Base-by-base conservation (phyloP, 2,329 filamentous ascomycete genomes). In the Orbilia oligospora region DNA sequence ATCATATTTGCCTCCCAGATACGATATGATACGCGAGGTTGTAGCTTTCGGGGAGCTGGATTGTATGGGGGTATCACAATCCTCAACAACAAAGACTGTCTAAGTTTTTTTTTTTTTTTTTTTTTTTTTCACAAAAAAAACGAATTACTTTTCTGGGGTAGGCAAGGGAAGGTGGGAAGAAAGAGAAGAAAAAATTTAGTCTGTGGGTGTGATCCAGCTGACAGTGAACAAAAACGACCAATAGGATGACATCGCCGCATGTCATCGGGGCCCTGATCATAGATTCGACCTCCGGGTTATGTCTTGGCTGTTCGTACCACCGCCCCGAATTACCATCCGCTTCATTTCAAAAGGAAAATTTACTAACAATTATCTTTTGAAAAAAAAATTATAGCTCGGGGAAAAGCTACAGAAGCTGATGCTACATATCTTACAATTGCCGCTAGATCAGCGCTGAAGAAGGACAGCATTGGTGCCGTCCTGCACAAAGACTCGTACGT, bases 191-290 rank as follows among this genome's bases (percentile, higher is more conserved):
- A 33, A 53, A 53, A 53, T 9, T n/a, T 33, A 55, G 49, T 64
- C 46, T 20, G 58, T 67, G 64, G 24, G 63, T 63, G 55, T 38
- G 63, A 38, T 48, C 44, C 38, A 41, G 53, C 75, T 78, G 64
- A 78, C 75, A 14, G 41, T 18, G 27, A 20, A 51, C 10, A 14
- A 51, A 38, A 27, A 66, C 33, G 55, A 55, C 75, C 75, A 78
- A 70, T 71, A 82, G 81, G 61, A 82, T 82, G 81, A 75, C 69
- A 55, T 78, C 81, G 51, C 81, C 80, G 44, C 69, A 80, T 55
- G 81, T 82, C 58, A 79, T 79, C 65, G 81, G 81, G 61, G 81
- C 81, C 48, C 78, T 82, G 56, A 78, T 82, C 64, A 81, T 81
- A 41, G 81, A 82, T 71, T 75, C 80, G 48, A 64, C 80, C n/a